phyloP scores from a whole-genome alignment of 2,329 filamentous ascomycete genomes.

The Aureobasidium melanogenum region DNA sequence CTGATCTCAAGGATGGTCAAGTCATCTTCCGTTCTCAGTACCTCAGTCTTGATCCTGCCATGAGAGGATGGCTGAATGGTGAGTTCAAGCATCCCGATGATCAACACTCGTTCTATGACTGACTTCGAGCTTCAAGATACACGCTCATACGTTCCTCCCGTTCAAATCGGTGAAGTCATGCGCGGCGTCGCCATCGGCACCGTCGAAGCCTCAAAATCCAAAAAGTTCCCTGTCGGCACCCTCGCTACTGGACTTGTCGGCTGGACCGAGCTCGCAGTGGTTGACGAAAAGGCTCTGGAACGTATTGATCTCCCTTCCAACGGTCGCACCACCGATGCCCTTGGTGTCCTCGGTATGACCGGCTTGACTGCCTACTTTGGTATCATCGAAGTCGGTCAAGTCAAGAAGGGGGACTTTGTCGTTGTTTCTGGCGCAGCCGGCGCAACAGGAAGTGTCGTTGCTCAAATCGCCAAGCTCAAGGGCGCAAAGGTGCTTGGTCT shows the following conservation, averaged over 20 bases:
- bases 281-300: conserved; percentile 17
- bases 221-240: conserved; percentile 25
- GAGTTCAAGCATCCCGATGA: not conserved
- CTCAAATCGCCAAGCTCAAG: conserved; percentile 69
- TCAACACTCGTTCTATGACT: not conserved
- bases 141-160: conserved; percentile 39
- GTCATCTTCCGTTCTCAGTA: conserved; percentile 40
- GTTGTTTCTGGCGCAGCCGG: conserved; percentile 72
- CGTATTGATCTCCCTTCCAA: conserved; percentile 15
- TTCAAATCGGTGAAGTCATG: conserved; percentile 35
- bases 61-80: conserved; percentile 39
- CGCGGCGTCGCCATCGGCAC: conserved; percentile 28
- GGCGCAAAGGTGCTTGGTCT: conserved; percentile 57
- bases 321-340: conserved; percentile 19
- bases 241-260: conserved; percentile 25
- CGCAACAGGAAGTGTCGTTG: conserved; percentile 66
- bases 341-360: conserved; percentile 46
- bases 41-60: conserved; percentile 46
- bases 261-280: conserved; percentile 36
- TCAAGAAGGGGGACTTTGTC: conserved; percentile 62
- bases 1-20: conserved; percentile 27
- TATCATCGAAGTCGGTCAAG: conserved; percentile 57
- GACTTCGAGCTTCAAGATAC: conserved; percentile 14
- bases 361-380: conserved; percentile 71
- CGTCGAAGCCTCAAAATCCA: conserved; percentile 29